Percentiles rank a stretch among this genome's conserved stretches.
Evolutionary conservation across 2,329 filamentous ascomycete genomes (phyloP).

Genomic region (Ceratocystis colombiana): DNA sequence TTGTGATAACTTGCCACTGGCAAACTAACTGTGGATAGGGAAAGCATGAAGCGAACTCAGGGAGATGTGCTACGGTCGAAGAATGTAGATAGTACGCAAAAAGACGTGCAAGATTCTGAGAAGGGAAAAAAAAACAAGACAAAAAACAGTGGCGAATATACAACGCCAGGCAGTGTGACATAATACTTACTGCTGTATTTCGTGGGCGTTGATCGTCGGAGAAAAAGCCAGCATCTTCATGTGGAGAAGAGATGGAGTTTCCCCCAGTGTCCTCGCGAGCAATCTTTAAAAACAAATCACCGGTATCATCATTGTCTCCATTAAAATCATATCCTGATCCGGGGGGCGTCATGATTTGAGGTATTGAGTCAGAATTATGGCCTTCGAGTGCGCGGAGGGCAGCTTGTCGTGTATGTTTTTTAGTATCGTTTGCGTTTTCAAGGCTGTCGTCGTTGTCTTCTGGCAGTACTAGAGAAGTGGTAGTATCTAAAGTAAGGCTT

Average conservation of each 20-base stretch:
- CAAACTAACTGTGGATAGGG: background rate
- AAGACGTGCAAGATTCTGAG: constrained; percentile 23
- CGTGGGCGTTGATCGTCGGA: constrained; percentile 22
- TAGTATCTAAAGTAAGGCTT: constrained; percentile 46
- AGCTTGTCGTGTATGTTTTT: constrained; percentile 37
- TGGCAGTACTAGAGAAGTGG: constrained; percentile 37
- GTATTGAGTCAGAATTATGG: constrained; percentile 32
- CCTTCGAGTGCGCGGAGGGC: constrained; percentile 45
- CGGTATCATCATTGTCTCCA: constrained; percentile 42
- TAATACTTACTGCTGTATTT: constrained; percentile 36
- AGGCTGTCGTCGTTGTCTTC: constrained; percentile 38
- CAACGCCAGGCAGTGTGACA: constrained; percentile 6
- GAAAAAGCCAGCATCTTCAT: constrained; percentile 29
- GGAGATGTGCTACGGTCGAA: background rate
- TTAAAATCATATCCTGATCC: constrained; percentile 26
- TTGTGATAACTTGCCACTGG: constrained; percentile 1
- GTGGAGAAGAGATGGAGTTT: constrained; percentile 33
- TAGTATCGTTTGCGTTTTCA: constrained; percentile 32
- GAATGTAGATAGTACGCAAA: constrained; percentile 15
- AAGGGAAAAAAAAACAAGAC: constrained; percentile 10
- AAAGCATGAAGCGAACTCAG: background rate
- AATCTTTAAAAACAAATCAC: constrained; percentile 50
- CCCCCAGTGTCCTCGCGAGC: constrained; percentile 43
- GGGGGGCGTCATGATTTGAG: constrained; percentile 19
- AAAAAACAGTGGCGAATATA: constrained; percentile 5